phyloP scores from a whole-genome alignment of 2,329 filamentous ascomycete species.

The Aspergillus brasiliensis region DNA sequence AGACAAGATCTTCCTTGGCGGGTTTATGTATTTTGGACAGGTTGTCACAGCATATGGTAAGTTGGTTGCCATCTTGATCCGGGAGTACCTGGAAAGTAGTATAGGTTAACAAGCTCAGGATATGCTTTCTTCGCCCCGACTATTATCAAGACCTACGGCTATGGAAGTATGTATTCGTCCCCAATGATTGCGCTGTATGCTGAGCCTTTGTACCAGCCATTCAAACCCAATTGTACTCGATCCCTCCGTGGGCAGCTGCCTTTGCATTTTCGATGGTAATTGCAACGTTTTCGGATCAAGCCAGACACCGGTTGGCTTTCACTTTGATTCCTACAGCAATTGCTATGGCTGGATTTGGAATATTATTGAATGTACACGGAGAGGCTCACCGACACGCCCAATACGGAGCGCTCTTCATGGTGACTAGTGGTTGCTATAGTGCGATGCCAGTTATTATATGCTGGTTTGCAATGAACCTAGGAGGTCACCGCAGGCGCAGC shows the following conservation, averaged over 20 bases:
- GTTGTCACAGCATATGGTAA: conserved; percentile 72
- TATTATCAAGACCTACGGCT: conserved; percentile 70
- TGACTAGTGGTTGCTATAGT: conserved; percentile 76
- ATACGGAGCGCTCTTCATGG: conserved; percentile 80
- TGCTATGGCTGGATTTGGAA: conserved; percentile 72
- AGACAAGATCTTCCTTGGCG: conserved; percentile 70
- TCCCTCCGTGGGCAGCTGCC: conserved; percentile 67
- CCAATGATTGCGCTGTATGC: conserved; percentile 2
- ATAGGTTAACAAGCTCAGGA: conserved; percentile 30
- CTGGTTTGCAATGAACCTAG: conserved; percentile 81
- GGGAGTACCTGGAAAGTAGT: neutral
- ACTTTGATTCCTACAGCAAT: conserved; percentile 68
- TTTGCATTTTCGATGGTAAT: conserved; percentile 78
- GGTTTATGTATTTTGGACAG: conserved; percentile 79
- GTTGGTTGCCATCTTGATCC: conserved; percentile 2
- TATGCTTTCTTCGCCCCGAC: conserved; percentile 77
- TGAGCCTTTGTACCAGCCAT: conserved; percentile 40
- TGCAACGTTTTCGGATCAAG: conserved; percentile 70
- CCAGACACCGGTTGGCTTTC: conserved; percentile 74
- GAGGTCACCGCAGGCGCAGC: conserved; percentile 69
- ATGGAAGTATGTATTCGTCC: conserved; percentile 44
- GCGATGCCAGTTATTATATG: conserved; percentile 88
- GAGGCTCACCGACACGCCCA: conserved; percentile 59
- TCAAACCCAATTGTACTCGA: conserved; percentile 54
- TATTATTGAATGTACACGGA: conserved; percentile 71